These are phyloP conservation scores for Chlorella sp. DNA, from an alignment of 139 green algal genomes.

Conservation along the genomic window DNA sequence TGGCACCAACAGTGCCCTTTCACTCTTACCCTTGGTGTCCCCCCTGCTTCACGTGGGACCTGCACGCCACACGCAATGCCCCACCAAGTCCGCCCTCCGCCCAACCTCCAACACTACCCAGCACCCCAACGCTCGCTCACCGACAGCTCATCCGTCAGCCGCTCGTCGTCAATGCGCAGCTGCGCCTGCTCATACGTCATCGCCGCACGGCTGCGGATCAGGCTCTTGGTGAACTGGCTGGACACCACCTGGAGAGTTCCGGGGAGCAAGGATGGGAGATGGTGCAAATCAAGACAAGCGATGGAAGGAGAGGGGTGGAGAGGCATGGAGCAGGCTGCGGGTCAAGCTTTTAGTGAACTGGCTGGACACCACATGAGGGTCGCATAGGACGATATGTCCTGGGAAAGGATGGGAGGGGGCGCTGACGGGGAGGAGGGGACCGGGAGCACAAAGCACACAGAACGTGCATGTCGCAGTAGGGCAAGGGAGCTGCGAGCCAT, in stretches of 20 bases:
- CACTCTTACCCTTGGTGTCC: no score
- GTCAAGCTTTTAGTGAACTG: slow-evolving; percentile 91
- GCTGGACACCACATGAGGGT: slow-evolving; percentile 44
- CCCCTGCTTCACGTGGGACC: no score
- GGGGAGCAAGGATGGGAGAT: background rate
- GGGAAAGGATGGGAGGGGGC: background rate
- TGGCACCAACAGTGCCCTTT: no score
- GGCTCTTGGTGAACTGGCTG: slow-evolving; percentile 81
- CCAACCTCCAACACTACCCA: background rate
- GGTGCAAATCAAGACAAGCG: background rate
- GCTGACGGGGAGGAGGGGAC: background rate
- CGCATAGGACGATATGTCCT: background rate
- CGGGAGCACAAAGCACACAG: background rate
- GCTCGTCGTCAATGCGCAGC: slow-evolving; percentile 87
- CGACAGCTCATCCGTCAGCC: slow-evolving; percentile 77
- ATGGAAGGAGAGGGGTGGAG: background rate
- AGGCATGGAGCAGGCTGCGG: slow-evolving; percentile 40
- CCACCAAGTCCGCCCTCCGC: no score
- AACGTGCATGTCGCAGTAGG: no score
- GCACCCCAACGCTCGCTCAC: background rate
- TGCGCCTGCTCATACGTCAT: slow-evolving; percentile 96
- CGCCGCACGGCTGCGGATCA: slow-evolving; percentile 86
- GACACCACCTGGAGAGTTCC: slow-evolving; percentile 28
- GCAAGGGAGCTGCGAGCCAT: no score
- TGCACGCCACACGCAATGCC: no score